A percentile compares a stretch with the other conserved stretches of the same genome.
Evolutionary conservation across 2,329 filamentous ascomycete genomes (phyloP).

Genomic region (Teratosphaeria pseudoeucalypti): DNA sequence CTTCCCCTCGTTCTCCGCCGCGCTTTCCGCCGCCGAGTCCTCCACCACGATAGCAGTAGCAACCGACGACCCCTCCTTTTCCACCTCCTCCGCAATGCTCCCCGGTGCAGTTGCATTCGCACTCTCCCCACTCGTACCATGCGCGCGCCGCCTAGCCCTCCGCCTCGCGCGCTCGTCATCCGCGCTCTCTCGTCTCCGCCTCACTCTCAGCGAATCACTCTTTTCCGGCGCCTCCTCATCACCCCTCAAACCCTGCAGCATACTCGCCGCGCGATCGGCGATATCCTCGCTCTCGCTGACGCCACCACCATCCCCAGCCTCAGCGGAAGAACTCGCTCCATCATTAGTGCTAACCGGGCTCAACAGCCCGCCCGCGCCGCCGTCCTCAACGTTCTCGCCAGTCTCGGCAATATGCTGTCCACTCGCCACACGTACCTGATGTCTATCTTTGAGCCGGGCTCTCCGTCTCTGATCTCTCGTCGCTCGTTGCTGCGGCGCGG

Average conservation of each 20-base stretch:
- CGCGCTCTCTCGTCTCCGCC: conserved; percentile 66
- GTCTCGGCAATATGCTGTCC: conserved; percentile 77
- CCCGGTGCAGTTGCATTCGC: conserved; percentile 19
- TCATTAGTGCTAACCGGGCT: conserved; percentile 18
- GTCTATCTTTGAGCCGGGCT: conserved; percentile 78
- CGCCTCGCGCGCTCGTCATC: conserved; percentile 65
- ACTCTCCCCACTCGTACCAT: conserved; percentile 22
- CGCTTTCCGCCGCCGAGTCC: not conserved
- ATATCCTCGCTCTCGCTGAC: conserved; percentile 56
- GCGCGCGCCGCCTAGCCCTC: conserved; percentile 42
- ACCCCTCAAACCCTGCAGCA: conserved; percentile 73
- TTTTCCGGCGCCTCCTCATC: conserved; percentile 43
- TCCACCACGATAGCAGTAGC: not conserved
- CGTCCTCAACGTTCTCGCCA: conserved; percentile 24
- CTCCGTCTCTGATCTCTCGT: conserved; percentile 79
- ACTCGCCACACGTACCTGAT: conserved; percentile 80
- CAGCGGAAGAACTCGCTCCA: conserved; percentile 14
- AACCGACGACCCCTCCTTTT: conserved; percentile 1
- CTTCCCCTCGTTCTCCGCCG: conserved; percentile 14
- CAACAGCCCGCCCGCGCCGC: conserved; percentile 15
- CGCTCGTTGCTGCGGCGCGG: conserved; percentile 80
- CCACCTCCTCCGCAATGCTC: conserved; percentile 23
- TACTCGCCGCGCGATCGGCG: conserved; percentile 69
- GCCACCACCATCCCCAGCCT: conserved; percentile 11
- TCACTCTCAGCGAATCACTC: conserved; percentile 37